phyloP scores from a whole-genome alignment of 2,329 filamentous ascomycete genomes.

The Byssoonygena ceratinophila region DNA sequence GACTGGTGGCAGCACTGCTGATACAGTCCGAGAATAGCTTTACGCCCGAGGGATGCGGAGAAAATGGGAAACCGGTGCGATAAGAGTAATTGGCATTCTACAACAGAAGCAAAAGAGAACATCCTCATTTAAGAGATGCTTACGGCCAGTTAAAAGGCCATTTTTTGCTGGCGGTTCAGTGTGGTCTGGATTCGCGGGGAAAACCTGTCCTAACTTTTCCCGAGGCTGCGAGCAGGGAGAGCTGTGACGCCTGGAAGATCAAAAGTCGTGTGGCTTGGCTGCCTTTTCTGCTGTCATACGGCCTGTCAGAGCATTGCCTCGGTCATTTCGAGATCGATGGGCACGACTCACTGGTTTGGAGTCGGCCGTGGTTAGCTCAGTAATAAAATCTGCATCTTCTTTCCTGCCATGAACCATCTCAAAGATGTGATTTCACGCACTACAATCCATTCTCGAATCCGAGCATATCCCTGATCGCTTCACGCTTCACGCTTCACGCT shows the following conservation, averaged over 20 bases:
- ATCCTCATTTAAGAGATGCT: not conserved
- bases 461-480: too few relatives aligned
- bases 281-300: too few relatives aligned
- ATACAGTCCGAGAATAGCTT: not conserved
- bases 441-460: too few relatives aligned
- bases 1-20: not conserved
- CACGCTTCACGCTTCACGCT: too few relatives aligned
- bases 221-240: not conserved
- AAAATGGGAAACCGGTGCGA: not conserved
- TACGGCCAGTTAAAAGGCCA: not conserved
- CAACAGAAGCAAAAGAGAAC: not conserved
- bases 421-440: too few relatives aligned
- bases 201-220: not conserved
- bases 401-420: too few relatives aligned
- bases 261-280: too few relatives aligned
- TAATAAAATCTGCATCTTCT: too few relatives aligned
- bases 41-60: not conserved
- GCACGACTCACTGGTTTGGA: too few relatives aligned
- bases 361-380: too few relatives aligned
- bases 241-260: not conserved
- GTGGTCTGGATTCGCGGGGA: constrained; percentile 7
- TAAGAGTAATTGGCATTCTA: not conserved
- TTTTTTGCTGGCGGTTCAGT: not conserved
- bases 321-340: too few relatives aligned
- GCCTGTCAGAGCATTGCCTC: too few relatives aligned